Percentiles rank a stretch among this genome's conserved stretches.
Evolutionary conservation across 2,329 filamentous ascomycete genomes (phyloP).

Genomic region (Alternaria sp.): DNA sequence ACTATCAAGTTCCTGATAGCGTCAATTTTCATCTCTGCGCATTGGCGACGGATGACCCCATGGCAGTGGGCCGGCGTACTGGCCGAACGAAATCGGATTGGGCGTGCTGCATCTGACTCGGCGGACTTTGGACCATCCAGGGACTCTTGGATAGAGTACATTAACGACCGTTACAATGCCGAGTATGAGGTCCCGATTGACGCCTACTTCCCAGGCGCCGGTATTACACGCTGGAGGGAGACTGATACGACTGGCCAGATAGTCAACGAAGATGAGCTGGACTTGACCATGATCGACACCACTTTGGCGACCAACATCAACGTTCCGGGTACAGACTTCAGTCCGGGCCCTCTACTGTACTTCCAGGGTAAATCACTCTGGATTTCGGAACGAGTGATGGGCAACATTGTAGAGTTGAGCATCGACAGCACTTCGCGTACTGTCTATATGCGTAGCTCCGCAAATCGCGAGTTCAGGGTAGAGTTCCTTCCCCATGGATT

Average conservation of each 20-base stretch:
- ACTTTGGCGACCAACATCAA: neutral
- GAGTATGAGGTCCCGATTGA: neutral
- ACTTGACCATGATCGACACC: neutral
- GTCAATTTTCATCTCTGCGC: neutral
- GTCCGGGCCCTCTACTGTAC: neutral
- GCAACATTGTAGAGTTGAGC: neutral
- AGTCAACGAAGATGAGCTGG: neutral
- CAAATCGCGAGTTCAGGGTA: neutral
- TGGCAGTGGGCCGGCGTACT: neutral
- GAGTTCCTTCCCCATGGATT: neutral
- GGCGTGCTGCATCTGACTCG: neutral
- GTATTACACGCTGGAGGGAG: neutral
- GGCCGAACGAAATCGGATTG: neutral
- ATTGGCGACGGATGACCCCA: neutral
- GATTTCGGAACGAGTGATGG: neutral
- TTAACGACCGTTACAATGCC: neutral
- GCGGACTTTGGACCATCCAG: neutral
- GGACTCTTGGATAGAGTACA: neutral
- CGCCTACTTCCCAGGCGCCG: neutral
- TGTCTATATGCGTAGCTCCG: neutral
- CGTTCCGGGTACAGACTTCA: neutral
- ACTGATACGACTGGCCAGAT: neutral
- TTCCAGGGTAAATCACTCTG: neutral
- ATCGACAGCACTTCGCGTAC: neutral
- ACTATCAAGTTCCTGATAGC: neutral